phyloP scores from a whole-genome alignment of 2,329 filamentous ascomycete species.

The Rhynchosporium secalis region DNA sequence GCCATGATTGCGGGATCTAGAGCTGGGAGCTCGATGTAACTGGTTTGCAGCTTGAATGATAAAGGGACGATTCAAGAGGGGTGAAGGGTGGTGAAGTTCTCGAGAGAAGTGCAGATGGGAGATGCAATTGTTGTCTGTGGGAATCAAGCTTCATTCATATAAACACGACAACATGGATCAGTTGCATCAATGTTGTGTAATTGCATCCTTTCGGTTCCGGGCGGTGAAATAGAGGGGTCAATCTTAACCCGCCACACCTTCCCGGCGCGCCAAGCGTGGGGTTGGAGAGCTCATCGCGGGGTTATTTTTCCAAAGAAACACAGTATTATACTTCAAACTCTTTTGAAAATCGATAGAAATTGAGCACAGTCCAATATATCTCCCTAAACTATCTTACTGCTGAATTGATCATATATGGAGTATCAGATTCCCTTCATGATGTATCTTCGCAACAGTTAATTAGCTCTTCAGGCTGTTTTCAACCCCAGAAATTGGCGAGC shows the following conservation, averaged over 20 bases:
- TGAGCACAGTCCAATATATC: background rate
- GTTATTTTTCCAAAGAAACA: background rate
- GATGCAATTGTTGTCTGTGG: too few species aligned
- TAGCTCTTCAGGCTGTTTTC: background rate
- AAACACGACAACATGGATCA: constrained; percentile 3
- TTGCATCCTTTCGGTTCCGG: constrained; percentile 3
- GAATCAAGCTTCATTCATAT: background rate
- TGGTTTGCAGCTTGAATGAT: background rate
- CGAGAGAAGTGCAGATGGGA: constrained; percentile 6
- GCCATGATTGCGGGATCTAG: background rate
- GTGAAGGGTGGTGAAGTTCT: background rate
- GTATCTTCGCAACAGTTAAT: background rate
- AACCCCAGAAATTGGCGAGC: constrained; percentile 9
- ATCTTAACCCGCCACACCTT: constrained; percentile 18
- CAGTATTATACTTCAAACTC: background rate
- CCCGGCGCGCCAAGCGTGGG: constrained; percentile 23
- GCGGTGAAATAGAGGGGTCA: constrained; percentile 27
- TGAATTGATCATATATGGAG: background rate
- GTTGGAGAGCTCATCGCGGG: background rate
- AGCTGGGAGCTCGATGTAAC: background rate
- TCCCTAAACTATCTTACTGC: background rate
- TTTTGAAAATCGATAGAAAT: background rate
- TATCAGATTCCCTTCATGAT: background rate
- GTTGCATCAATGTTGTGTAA: background rate
- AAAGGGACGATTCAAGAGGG: background rate